Conservation (phyloP, 192 early-diverging fungal species). For the Entomortierella chlamydospora region DNA sequence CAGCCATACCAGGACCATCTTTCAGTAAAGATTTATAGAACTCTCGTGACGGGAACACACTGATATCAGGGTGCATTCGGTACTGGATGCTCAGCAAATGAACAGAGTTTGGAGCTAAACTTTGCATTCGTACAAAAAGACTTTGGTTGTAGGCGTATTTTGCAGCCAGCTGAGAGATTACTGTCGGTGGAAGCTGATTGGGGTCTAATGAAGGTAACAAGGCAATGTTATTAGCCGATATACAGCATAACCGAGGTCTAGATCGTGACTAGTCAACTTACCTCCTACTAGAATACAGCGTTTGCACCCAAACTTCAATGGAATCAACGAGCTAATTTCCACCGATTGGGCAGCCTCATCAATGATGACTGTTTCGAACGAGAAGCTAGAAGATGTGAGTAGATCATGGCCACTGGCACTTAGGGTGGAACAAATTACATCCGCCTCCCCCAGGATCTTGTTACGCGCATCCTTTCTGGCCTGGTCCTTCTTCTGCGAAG, state of each 20-base stretch:
- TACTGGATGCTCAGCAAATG: constrained; percentile 94
- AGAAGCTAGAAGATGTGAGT: constrained; percentile 69
- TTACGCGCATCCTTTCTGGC: constrained; percentile 66
- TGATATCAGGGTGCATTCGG: constrained; percentile 96
- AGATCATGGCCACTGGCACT: constrained; percentile 89
- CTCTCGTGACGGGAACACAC: constrained; percentile 76
- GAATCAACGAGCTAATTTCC: constrained; percentile 90
- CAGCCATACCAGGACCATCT: constrained; percentile 79
- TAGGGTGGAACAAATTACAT: constrained; percentile 89
- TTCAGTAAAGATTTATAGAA: constrained; percentile 84
- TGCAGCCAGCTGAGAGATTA: constrained; percentile 77
- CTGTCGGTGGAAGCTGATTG: constrained; percentile 93
- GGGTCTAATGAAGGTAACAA: constrained; percentile 69
- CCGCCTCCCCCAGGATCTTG: constrained; percentile 79
- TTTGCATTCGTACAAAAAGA: constrained; percentile 91
- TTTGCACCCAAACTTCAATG: constrained; percentile 83
- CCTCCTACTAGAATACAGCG: constrained; percentile 90
- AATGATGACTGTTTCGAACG: constrained; percentile 90
- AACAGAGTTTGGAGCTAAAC: constrained; percentile 69
- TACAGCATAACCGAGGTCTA: not conserved
- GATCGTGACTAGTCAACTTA: constrained; percentile 25
- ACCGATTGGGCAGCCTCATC: constrained; percentile 97
- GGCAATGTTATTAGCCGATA: not conserved
- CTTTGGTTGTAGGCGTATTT: constrained; percentile 85
- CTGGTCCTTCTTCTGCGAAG: constrained; percentile 48